Evolutionary conservation across 2,329 filamentous ascomycete genomes (phyloP), one percentile per base, ranked within the genome.

Genomic region (Cladophialophora chaetospira): DNA sequence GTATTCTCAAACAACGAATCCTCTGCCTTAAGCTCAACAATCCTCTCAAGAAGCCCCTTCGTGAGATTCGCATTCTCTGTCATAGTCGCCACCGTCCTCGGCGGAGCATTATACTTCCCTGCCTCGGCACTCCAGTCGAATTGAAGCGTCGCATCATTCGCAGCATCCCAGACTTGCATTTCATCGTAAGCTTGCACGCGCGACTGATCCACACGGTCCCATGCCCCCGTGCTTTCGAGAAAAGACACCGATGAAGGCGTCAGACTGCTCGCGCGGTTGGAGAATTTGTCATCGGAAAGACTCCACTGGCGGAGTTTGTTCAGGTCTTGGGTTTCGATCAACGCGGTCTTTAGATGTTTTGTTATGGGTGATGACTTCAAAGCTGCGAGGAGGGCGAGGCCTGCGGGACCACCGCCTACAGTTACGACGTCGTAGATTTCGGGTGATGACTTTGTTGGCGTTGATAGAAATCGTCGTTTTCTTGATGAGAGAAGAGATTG

Each of bases 121-220:
- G 67, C 73, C 53, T 79, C 77, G 33, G 76, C 70, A 4, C 75
- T 75, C 87, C 87, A 89, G 74, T 94, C 89, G 72, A 99, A 99
- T 65, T 90, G 88, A 70, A 99, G 94, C 65, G 87, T 84, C 31
- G 91, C 89, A 57, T 86, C 91, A 36, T 88, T 89, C 55, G 96
- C 84, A 61, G 93, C 95, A 72, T 99, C 94, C 94, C 95, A 99
- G 28, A 97, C 94, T 72, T 96, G 88, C 94, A 99, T 99, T 67
- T 93, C 89, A 58, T 95, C 87, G 72, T 97, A 99, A 0, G 86
- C 82, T 75, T 97, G 92, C 29, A 94, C 84, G 28, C 94, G 85
- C 4, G 83, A 78, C 38, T 79, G 76, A 64, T 89, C 82, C 59
- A 97, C 77, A 69, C 95, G 85, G 5, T 79, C 70, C 94, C 93